Evolutionary conservation across 2,329 filamentous ascomycete species (phyloP).

Genomic region (Leptographium procerum): DNA sequence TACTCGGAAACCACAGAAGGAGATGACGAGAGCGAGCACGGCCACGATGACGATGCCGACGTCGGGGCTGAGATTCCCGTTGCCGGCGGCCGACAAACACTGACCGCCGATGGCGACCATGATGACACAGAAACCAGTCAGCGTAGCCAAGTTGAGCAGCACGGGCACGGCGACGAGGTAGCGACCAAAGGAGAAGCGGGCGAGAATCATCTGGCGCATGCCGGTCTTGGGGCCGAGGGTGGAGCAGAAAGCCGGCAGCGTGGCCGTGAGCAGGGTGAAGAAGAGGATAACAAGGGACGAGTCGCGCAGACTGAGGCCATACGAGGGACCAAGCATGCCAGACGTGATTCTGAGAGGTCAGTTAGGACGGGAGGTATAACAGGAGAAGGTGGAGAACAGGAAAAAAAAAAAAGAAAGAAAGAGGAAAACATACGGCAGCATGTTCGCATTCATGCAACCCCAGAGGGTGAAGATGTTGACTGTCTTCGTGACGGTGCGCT

Average conservation of each 20-base stretch:
- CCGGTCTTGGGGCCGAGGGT: conserved; percentile 50
- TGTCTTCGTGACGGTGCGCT: conserved; percentile 28
- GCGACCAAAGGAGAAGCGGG: conserved; percentile 49
- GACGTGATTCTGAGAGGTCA: conserved; percentile 35
- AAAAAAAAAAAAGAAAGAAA: not conserved
- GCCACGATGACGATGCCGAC: conserved; percentile 48
- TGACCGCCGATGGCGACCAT: conserved; percentile 50
- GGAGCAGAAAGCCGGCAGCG: conserved; percentile 44
- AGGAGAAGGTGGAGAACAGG: too few species aligned
- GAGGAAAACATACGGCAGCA: conserved; percentile 25
- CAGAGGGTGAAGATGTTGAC: conserved; percentile 36
- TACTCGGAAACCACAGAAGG: conserved; percentile 12
- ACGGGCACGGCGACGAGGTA: conserved; percentile 50
- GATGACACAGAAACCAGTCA: conserved; percentile 53
- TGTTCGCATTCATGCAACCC: conserved; percentile 37
- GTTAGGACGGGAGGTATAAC: not conserved
- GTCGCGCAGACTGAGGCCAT: conserved; percentile 43
- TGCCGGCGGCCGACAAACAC: conserved; percentile 42
- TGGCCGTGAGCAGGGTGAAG: conserved; percentile 44
- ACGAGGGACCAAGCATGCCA: conserved; percentile 48
- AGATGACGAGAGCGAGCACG: conserved; percentile 10
- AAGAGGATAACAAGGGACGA: conserved; percentile 50
- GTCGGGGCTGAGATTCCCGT: conserved; percentile 35
- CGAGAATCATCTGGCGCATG: conserved; percentile 55
- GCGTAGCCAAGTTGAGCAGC: conserved; percentile 49